Conservation (phyloP, 139 green algal species). For the Nannochloris sp. region DNA sequence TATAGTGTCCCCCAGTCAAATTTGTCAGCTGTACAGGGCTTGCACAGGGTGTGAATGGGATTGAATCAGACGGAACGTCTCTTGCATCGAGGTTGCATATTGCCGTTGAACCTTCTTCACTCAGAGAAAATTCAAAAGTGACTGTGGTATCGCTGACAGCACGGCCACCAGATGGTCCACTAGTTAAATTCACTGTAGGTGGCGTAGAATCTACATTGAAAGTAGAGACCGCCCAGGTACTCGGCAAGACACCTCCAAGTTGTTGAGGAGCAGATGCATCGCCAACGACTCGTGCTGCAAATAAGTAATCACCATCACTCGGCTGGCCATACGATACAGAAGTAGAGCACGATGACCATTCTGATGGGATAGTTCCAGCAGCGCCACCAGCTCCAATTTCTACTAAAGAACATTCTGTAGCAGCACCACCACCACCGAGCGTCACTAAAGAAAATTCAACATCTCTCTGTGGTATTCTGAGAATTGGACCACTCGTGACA, state of each 20-base stretch:
- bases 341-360: not conserved
- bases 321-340: not conserved
- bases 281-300: not conserved
- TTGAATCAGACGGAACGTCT: not conserved
- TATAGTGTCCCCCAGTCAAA: constrained; percentile 26
- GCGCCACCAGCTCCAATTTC: not conserved
- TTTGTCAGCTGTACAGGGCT: constrained; percentile 7
- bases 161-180: constrained; percentile 1
- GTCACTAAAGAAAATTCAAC: not conserved
- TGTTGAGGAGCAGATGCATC: not conserved
- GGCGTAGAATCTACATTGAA: constrained; percentile 28
- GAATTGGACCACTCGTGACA: not conserved
- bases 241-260: not conserved
- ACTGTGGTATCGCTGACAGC: not conserved
- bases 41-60: constrained; percentile 6
- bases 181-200: constrained; percentile 8
- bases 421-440: not conserved
- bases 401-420: not conserved
- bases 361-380: not conserved
- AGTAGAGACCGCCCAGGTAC: not conserved
- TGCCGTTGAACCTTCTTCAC: constrained; percentile 13
- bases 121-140: constrained; percentile 7
- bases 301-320: constrained; percentile 8
- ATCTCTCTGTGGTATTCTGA: not conserved
- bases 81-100: constrained; percentile 12